phyloP scores from a whole-genome alignment of 208 protist species.

The Endotrypanum monterogeii region DNA sequence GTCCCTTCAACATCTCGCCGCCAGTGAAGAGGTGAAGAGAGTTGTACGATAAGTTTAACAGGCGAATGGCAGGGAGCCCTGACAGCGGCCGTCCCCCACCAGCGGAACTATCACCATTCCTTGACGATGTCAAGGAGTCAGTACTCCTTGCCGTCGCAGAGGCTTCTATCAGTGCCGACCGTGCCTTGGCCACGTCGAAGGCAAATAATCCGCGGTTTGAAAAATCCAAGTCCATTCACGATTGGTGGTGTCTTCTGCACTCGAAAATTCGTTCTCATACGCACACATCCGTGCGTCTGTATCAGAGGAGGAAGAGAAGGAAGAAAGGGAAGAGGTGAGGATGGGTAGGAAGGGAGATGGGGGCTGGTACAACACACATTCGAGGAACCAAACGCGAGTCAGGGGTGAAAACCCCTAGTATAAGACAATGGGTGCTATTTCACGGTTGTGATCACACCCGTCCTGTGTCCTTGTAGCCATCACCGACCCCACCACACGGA shows the following conservation, averaged over 20 bases:
- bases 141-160: background rate
- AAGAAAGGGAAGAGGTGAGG: too few relatives aligned
- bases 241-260: background rate
- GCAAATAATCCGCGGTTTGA: slow-evolving; percentile 63
- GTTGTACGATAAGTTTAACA: slow-evolving; percentile 78
- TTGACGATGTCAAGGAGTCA: background rate
- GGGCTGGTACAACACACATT: background rate
- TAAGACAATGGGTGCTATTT: background rate
- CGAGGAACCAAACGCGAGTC: background rate
- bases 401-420: background rate
- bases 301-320: background rate
- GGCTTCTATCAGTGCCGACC: slow-evolving; percentile 5
- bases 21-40: slow-evolving; percentile 66
- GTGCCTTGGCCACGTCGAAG: slow-evolving; percentile 62
- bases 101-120: background rate
- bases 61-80: slow-evolving; percentile 31
- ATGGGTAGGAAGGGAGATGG: background rate
- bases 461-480: too few relatives aligned
- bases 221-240: slow-evolving; percentile 76
- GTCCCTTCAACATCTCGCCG: slow-evolving; percentile 39
- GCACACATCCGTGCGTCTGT: background rate
- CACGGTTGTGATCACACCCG: background rate
- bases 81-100: background rate
- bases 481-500: background rate
- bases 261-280: background rate